Base-by-base conservation (phyloP, 441 rosid genomes). In the Raphanus hybrid region DNA sequence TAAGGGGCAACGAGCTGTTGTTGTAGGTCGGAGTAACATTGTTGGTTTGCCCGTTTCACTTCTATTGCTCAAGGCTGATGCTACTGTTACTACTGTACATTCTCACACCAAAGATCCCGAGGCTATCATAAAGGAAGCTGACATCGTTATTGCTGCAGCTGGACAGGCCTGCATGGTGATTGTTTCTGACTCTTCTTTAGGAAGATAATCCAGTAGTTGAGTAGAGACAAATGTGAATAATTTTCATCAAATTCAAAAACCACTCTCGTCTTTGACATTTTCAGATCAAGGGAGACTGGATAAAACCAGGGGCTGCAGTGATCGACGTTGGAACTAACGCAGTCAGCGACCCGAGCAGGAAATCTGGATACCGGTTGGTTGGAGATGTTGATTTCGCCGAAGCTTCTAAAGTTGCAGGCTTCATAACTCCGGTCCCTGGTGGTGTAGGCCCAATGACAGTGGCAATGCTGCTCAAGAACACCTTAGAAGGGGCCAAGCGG, bases 371-470 rank as follows among this genome's bases (percentile, higher is more conserved):
- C 52, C 52, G 15, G 0, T 45, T 45, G 52, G 52, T 45, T 45
- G 52, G 52, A 0, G 52, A 11, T 45, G 52, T 45, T 11, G 90
- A 92, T 85, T 94, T 69, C 35, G 11, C 81, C n/a, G 99, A 89
- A 84, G 94, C 91, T 5, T 87, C 88, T 66, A 84, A 88, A 75
- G 89, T 91, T 55, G 97, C 97, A 3, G 97, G 97, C 50, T 87
- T 84, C 79, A 83, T 94, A 64, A 92, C 97, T 26, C 97, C 97
- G 0, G 99, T 91, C 65, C 97, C 97, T 0, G 99, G 97, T 62
- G 97, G 98, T 48, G 97, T 92, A 1, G 97, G 97, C 50, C 99
- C 99, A 18, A 94, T 92, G 97, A 94, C 94, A 0, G 97, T 94
- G 9, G 92, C 97, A 3, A 92, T 94, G 97, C 91, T 94, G 62